Evolutionary conservation across 129 eudicot species (phyloP), one percentile per base, ranked within the genome.

Genomic region (Heracleum sosnowskyi): DNA sequence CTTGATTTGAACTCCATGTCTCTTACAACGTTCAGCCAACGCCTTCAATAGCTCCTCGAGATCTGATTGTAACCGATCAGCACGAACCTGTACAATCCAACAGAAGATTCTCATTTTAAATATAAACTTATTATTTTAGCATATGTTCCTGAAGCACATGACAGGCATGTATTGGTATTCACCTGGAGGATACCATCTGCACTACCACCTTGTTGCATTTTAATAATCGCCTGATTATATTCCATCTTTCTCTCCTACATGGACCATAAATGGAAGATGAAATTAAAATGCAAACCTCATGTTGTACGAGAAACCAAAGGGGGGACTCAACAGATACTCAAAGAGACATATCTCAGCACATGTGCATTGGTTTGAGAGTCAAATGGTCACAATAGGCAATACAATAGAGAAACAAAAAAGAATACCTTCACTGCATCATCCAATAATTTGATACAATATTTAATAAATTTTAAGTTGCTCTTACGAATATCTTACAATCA

Each of bases 131-230:
- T 12, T 24, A n/a, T 26, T 57, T 36, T 77, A 26, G 36, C 39
- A 46, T 15, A 31, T 28, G 8, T 69, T 45, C 81, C 49, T 31
- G 36, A 33, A 45, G 22, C 46, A 29, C 46, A 41, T 37, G 40
- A 79, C 39, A 78, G 9, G 63, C 29, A 24, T 33, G 31, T 66
- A 84, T 55, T 51, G 74, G 60, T 47, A 78, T 87, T 88, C 76
- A 94, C 98, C 93, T 95, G 96, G 82, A 93, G 98, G 82, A 93
- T 91, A 74, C 98, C 98, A 85, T 93, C 98, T 45, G 95, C 91
- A 60, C 98, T 93, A 81, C 97, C 98, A 87, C 97, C 98, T 79
- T 95, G 98, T 83, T 92, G 97, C 96, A 95, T 92, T 80, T 88
- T 95, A 44, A 79, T 87, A 34, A 95, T 90, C 45, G 98, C 98